Percentiles rank a stretch among this genome's conserved stretches.
phyloP scores from a whole-genome alignment of 2,329 filamentous ascomycete species.

The Sporothrix dimorphospora region DNA sequence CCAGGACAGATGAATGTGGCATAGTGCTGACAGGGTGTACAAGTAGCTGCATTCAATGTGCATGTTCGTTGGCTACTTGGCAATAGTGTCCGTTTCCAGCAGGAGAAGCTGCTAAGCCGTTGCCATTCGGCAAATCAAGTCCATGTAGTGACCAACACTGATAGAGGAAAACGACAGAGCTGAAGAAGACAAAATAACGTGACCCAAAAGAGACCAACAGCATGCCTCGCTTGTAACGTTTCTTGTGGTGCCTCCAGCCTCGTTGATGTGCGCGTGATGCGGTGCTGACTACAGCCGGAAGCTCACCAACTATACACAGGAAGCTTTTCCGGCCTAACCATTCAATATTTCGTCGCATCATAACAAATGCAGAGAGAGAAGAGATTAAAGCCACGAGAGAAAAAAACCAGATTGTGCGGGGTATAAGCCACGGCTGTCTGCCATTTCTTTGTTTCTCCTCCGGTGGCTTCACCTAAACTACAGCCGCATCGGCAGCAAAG shows the following conservation, averaged over 20 bases:
- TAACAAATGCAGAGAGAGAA: not conserved
- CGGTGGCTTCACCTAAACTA: not conserved
- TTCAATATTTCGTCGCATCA: not conserved
- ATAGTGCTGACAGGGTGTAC: conserved; percentile 8
- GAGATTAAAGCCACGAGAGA: not conserved
- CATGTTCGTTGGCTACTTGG: not conserved
- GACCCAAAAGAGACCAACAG: not conserved
- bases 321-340: not conserved
- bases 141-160: conserved; percentile 4
- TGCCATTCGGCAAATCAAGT: not conserved
- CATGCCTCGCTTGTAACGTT: conserved; percentile 12
- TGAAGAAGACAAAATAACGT: not conserved
- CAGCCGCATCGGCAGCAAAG: conserved; percentile 12
- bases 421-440: not conserved
- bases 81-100: not conserved
- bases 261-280: not conserved
- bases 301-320: not conserved
- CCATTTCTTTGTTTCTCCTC: not conserved
- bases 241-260: not conserved
- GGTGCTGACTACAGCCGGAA: not conserved
- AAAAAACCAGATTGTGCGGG: not conserved
- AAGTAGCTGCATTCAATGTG: conserved; percentile 3
- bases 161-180: not conserved
- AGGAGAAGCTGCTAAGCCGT: not conserved
- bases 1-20: not conserved